These are phyloP conservation scores for Aphanomyces astaci DNA, from an alignment of 352 stramenopile genomes.

Conservation along the genomic window DNA sequence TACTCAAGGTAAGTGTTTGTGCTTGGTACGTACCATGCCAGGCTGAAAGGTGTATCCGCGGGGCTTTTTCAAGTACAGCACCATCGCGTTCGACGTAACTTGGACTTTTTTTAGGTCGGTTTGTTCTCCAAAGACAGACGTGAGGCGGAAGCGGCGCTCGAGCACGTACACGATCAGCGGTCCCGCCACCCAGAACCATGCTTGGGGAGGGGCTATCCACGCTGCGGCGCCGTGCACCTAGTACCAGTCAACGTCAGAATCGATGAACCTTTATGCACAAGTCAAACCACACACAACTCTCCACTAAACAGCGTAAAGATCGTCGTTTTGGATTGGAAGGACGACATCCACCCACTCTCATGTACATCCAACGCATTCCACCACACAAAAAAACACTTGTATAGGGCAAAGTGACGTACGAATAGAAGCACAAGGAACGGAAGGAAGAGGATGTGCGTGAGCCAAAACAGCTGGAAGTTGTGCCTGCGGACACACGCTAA, in stretches of 20 bases:
- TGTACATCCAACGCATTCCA: no score
- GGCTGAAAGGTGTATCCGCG: conserved; percentile 25
- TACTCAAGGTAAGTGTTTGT: no score
- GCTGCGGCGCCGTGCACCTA: conserved; percentile 34
- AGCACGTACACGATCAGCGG: conserved; percentile 29
- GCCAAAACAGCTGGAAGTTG: conserved; percentile 31
- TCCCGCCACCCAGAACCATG: conserved; percentile 31
- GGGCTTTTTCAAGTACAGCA: conserved; percentile 34
- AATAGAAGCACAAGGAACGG: conserved; percentile 31
- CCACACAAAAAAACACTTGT: no score
- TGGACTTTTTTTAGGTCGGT: conserved; percentile 27
- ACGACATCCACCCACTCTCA: no score
- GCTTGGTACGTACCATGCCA: conserved; percentile 41
- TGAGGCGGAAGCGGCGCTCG: conserved; percentile 29
- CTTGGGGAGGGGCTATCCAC: conserved; percentile 34
- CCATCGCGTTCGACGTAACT: conserved; percentile 20
- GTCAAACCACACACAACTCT: neutral
- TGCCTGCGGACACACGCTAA: conserved; percentile 21
- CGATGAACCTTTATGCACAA: no score
- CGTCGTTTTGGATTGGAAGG: no score
- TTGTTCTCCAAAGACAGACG: conserved; percentile 9
- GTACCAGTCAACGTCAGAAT: neutral
- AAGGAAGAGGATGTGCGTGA: conserved; percentile 31
- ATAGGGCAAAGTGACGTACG: conserved; percentile 22
- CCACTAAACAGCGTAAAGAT: no score